Conservation (phyloP, 306 rosid species). For the Bauhinia variegata region DNA sequence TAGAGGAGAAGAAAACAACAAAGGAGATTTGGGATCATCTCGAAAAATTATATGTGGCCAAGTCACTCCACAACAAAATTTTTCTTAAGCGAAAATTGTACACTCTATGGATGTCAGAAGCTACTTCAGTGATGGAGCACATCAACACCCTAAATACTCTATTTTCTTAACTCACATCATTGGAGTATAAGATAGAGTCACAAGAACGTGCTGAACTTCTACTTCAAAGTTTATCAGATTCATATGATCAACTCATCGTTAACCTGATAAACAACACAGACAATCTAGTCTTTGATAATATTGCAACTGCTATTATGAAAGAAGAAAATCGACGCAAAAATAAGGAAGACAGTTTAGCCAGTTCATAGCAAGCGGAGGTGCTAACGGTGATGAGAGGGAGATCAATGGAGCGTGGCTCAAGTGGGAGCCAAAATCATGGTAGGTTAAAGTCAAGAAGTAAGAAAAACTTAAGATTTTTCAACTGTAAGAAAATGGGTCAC, state of each 20-base stretch:
- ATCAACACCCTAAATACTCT: background rate
- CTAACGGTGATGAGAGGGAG: background rate
- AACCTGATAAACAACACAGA: background rate
- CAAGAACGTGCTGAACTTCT: background rate
- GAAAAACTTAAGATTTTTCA: slow-evolving; percentile 11
- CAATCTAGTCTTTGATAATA: no score
- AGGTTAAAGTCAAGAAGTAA: background rate
- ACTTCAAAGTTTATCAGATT: background rate
- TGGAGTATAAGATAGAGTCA: background rate
- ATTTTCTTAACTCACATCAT: slow-evolving; percentile 5
- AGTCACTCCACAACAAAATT: background rate
- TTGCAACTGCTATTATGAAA: no score
- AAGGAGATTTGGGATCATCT: background rate
- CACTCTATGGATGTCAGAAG: background rate
- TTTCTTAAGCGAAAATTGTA: background rate
- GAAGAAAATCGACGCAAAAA: background rate
- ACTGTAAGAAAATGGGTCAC: slow-evolving; percentile 3
- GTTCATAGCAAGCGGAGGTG: background rate
- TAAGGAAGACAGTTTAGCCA: background rate
- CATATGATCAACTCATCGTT: background rate
- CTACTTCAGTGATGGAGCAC: background rate
- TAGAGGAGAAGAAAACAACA: no score
- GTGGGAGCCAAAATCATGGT: slow-evolving; percentile 2
- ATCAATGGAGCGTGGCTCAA: background rate
- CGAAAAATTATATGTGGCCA: background rate